A percentile compares a stretch with the other conserved stretches of the same genome.
phyloP scores from a whole-genome alignment of 1,284 basidiomycete genomes.

The Fomitopsis schrenkii region DNA sequence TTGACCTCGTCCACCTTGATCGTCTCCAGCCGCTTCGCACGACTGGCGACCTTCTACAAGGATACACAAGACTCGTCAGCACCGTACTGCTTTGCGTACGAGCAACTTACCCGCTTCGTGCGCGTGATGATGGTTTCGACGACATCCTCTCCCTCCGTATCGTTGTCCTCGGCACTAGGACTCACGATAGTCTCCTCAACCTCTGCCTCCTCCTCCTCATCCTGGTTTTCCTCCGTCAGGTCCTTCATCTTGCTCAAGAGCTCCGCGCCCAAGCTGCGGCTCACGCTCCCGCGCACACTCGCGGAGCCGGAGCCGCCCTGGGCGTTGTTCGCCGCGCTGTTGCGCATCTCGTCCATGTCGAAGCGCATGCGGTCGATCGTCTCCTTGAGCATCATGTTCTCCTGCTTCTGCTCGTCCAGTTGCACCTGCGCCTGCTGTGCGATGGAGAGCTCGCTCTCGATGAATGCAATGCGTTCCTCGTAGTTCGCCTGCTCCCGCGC shows the following conservation, averaged over 20 bases:
- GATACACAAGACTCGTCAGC: slow-evolving; percentile 2
- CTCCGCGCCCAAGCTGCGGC: slow-evolving; percentile 81
- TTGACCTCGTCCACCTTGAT: slow-evolving; percentile 61
- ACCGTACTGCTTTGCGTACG: background rate
- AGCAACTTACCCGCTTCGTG: slow-evolving; percentile 60
- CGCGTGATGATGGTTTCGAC: slow-evolving; percentile 81
- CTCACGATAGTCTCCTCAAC: slow-evolving; percentile 27
- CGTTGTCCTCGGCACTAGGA: slow-evolving; percentile 11
- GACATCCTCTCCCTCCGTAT: slow-evolving; percentile 68
- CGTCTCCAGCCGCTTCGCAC: slow-evolving; percentile 47
- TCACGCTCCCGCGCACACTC: slow-evolving; percentile 58
- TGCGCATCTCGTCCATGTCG: slow-evolving; percentile 86
- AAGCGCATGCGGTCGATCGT: slow-evolving; percentile 89
- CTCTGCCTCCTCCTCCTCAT: slow-evolving; percentile 29
- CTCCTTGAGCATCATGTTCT: slow-evolving; percentile 87
- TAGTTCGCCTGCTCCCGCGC: slow-evolving; percentile 61
- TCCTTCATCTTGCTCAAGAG: slow-evolving; percentile 57
- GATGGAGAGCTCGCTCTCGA: slow-evolving; percentile 63
- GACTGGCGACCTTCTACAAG: slow-evolving; percentile 59
- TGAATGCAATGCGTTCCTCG: slow-evolving; percentile 58
- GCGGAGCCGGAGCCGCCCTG: slow-evolving; percentile 33
- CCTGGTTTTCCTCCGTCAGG: slow-evolving; percentile 42
- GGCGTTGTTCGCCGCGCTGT: slow-evolving; percentile 35
- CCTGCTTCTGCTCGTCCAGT: slow-evolving; percentile 87
- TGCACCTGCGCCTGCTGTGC: slow-evolving; percentile 69